These are phyloP conservation scores for Penstemon davidsonii DNA, from an alignment of 257 asterid species.

Conservation along the genomic window DNA sequence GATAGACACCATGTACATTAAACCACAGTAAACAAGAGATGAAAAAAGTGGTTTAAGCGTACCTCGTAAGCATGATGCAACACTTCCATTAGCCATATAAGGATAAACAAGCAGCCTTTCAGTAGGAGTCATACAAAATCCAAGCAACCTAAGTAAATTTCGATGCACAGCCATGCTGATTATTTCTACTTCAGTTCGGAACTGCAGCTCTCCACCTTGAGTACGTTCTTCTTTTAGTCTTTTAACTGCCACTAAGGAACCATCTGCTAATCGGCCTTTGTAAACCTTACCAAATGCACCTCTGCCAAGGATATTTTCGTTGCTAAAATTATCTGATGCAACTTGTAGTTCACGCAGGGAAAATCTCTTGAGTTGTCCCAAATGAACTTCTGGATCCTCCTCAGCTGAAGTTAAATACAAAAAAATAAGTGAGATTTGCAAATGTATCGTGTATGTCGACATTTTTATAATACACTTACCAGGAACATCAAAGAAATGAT, in stretches of 20 bases:
- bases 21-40: too few relatives aligned
- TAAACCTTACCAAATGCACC: slow-evolving; percentile 94
- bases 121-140: slow-evolving; percentile 22
- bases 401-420: slow-evolving; percentile 57
- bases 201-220: slow-evolving; percentile 84
- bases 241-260: slow-evolving; percentile 81
- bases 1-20: too few relatives aligned
- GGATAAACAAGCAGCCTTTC: slow-evolving; percentile 30
- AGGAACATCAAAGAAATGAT: slow-evolving; percentile 90
- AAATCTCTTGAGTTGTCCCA: slow-evolving; percentile 87
- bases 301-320: slow-evolving; percentile 68
- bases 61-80: slow-evolving; percentile 14
- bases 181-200: slow-evolving; percentile 46
- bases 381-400: slow-evolving; percentile 53
- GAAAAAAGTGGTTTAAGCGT: too few relatives aligned
- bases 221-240: slow-evolving; percentile 87
- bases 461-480: slow-evolving; percentile 50
- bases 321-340: slow-evolving; percentile 76
- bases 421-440: slow-evolving; percentile 14
- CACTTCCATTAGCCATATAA: slow-evolving; percentile 28
- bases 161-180: slow-evolving; percentile 19
- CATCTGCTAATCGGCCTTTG: slow-evolving; percentile 89
- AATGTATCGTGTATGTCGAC: slow-evolving; percentile 9
- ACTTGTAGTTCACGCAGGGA: slow-evolving; percentile 84
- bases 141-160: slow-evolving; percentile 19